A percentile compares a stretch with the other conserved stretches of the same genome.
phyloP scores from a whole-genome alignment of 148 eudicot species.

The Camellia lanceoleosa region DNA sequence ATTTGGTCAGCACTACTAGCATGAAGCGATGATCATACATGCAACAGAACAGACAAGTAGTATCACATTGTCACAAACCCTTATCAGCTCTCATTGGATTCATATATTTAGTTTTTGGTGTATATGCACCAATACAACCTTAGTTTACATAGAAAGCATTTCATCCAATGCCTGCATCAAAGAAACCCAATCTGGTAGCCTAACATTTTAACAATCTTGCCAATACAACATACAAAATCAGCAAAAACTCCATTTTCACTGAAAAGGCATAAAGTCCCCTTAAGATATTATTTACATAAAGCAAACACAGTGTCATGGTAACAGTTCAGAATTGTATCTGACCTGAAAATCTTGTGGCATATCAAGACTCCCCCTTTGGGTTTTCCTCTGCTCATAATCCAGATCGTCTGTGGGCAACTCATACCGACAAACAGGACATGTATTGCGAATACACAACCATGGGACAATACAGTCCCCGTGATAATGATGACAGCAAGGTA shows the following conservation, averaged over 20 bases:
- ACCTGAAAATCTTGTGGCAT: conserved; percentile 40
- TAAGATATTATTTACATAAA: conserved; percentile 3
- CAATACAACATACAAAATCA: conserved; percentile 6
- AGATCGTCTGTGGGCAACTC: conserved; percentile 94
- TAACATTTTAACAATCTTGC: background rate
- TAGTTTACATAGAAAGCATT: background rate
- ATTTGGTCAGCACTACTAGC: background rate
- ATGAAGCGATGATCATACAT: too few relatives aligned
- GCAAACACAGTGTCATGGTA: conserved; percentile 33
- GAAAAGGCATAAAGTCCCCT: background rate
- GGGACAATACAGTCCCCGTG: conserved; percentile 85
- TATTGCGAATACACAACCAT: conserved; percentile 78
- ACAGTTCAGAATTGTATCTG: conserved; percentile 47
- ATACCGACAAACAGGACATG: conserved; percentile 91
- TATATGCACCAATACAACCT: background rate
- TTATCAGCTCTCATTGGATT: background rate
- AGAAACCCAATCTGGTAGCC: background rate
- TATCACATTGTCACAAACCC: too few relatives aligned
- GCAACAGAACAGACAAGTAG: too few relatives aligned
- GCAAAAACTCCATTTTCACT: background rate
- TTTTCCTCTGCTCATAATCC: conserved; percentile 68
- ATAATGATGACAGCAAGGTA: conserved; percentile 82
- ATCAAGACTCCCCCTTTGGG: conserved; percentile 26
- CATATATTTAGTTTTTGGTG: background rate
- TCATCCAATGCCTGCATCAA: conserved; percentile 2